phyloP scores from a whole-genome alignment of 1,284 basidiomycete genomes.

The Pterulicium gracile region DNA sequence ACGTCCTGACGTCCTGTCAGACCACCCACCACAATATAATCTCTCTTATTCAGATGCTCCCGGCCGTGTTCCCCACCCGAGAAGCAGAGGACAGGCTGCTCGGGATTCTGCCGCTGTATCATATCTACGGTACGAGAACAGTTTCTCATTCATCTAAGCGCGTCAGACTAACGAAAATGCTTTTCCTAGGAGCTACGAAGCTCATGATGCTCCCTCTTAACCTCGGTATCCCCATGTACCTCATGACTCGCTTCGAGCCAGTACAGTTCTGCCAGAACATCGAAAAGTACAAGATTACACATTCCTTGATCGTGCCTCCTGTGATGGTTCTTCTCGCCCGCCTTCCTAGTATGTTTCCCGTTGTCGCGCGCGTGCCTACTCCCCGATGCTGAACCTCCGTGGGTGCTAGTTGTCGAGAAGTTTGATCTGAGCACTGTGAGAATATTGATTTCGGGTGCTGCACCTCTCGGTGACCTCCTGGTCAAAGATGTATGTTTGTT shows the following conservation, averaged over 20 bases:
- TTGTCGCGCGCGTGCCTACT: neutral
- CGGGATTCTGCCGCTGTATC: slow-evolving; percentile 38
- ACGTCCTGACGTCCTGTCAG: slow-evolving; percentile 18
- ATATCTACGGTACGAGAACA: slow-evolving; percentile 34
- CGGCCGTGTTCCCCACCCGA: slow-evolving; percentile 18
- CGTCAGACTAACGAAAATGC: too few species aligned
- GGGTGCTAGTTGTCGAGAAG: slow-evolving; percentile 52
- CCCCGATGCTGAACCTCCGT: neutral
- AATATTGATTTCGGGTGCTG: slow-evolving; percentile 68
- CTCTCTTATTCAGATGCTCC: slow-evolving; percentile 22
- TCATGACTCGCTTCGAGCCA: slow-evolving; percentile 71
- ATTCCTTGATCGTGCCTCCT: slow-evolving; percentile 71
- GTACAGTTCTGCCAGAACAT: slow-evolving; percentile 56
- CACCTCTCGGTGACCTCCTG: slow-evolving; percentile 63
- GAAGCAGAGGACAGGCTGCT: slow-evolving; percentile 23
- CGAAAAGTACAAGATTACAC: slow-evolving; percentile 54
- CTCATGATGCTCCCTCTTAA: slow-evolving; percentile 53
- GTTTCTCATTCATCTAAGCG: slow-evolving; percentile 4
- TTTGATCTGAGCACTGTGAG: slow-evolving; percentile 58
- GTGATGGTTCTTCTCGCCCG: slow-evolving; percentile 66
- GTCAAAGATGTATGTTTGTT: slow-evolving; percentile 31
- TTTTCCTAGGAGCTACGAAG: slow-evolving; percentile 37
- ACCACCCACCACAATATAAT: slow-evolving; percentile 39
- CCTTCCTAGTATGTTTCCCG: slow-evolving; percentile 25
- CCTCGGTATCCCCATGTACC: slow-evolving; percentile 46